Evolutionary conservation across 2,329 filamentous ascomycete species (phyloP).

Genomic region (Neonectria neomacrospora): DNA sequence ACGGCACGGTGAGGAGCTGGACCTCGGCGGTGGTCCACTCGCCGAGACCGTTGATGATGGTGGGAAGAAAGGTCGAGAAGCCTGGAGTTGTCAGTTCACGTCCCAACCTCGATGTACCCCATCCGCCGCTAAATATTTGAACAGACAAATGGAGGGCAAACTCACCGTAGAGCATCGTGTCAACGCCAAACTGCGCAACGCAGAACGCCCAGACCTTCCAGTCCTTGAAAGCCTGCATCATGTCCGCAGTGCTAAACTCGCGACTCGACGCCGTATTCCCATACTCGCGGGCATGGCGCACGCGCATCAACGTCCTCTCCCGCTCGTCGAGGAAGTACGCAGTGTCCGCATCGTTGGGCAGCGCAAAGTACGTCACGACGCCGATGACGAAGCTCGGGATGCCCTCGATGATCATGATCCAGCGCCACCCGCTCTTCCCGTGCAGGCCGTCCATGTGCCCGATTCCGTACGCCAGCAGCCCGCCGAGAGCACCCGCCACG

Average conservation of each 20-base stretch:
- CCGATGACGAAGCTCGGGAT: conserved; percentile 55
- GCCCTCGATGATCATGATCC: conserved; percentile 71
- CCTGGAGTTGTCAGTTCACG: conserved; percentile 53
- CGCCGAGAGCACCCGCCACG: conserved; percentile 77
- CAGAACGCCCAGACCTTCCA: conserved; percentile 82
- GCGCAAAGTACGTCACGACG: conserved; percentile 47
- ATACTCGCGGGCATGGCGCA: conserved; percentile 53
- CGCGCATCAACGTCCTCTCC: conserved; percentile 74
- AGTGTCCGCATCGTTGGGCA: conserved; percentile 57
- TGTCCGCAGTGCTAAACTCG: conserved; percentile 67
- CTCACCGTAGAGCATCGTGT: conserved; percentile 77
- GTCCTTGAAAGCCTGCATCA: conserved; percentile 74
- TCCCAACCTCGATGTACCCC: no score
- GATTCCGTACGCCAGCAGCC: conserved; percentile 78
- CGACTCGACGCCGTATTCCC: conserved; percentile 59
- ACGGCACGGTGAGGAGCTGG: conserved; percentile 82
- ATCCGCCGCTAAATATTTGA: neutral
- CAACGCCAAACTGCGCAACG: conserved; percentile 75
- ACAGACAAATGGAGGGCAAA: neutral
- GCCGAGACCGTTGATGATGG: conserved; percentile 78
- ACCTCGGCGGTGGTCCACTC: conserved; percentile 71
- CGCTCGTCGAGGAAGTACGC: conserved; percentile 68
- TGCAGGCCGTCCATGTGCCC: conserved; percentile 75
- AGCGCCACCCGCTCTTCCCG: conserved; percentile 76
- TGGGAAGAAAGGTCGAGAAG: conserved; percentile 81